phyloP scores from a whole-genome alignment of 2,329 filamentous ascomycete genomes.

The Sclerotinia sclerotiorum region DNA sequence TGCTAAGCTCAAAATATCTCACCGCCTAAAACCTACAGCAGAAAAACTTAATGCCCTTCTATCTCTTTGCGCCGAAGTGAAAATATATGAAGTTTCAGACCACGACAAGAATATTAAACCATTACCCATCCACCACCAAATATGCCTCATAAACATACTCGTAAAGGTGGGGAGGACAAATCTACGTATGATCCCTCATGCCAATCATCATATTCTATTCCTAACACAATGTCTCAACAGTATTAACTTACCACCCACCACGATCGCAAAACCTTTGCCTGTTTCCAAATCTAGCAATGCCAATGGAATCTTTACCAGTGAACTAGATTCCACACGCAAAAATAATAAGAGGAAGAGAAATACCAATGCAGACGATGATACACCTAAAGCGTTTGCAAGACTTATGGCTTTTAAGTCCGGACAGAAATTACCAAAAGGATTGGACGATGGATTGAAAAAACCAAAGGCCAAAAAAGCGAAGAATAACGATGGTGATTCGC shows the following conservation, averaged over 20 bases:
- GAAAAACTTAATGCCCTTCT: conserved; percentile 11
- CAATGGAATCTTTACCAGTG: conserved; percentile 43
- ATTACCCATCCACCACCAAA: neutral
- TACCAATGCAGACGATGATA: conserved; percentile 58
- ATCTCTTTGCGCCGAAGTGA: neutral
- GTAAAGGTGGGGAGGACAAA: conserved; percentile 57
- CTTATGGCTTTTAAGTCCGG: conserved; percentile 73
- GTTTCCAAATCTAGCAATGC: conserved; percentile 48
- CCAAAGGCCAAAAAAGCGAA: conserved; percentile 39
- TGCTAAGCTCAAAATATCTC: neutral
- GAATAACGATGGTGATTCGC: conserved; percentile 23
- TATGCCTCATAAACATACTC: conserved; percentile 89
- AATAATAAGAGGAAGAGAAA: conserved; percentile 52
- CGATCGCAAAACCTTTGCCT: conserved; percentile 58
- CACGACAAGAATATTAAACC: neutral
- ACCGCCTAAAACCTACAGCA: neutral
- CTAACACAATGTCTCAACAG: conserved; percentile 37
- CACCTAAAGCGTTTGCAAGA: conserved; percentile 81
- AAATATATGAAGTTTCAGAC: neutral
- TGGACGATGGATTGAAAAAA: conserved; percentile 66
- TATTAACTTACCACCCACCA: conserved; percentile 55
- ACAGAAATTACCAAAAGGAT: conserved; percentile 60
- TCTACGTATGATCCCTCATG: conserved; percentile 48
- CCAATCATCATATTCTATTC: neutral
- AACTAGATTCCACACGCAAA: conserved; percentile 36